Evolutionary conservation across 1,284 basidiomycete species (phyloP), one percentile per base, ranked within the genome.

Genomic region (Trichosporon sp.): DNA sequence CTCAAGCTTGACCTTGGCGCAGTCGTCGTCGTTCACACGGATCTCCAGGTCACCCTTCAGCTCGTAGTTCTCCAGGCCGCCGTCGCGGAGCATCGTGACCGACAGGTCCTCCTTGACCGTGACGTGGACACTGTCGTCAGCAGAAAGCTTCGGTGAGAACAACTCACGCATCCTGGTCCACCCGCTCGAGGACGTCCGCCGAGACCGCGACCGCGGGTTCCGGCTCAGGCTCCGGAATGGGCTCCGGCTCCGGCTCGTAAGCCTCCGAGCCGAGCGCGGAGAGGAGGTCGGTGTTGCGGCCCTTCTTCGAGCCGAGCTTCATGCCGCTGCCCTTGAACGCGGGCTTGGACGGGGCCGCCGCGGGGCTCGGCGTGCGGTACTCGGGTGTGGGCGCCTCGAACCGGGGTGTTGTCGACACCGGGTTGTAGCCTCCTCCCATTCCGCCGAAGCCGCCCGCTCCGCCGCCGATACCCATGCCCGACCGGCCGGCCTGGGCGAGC

Each of bases 271-370:
- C 93, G 15, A 98, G 86, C 2, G 92, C 90, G 77, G 94, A 92
- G 60, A 97, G 84, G 23, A 98, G 84, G 74, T 96, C 94, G 23
- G 91, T 89, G 77, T 90, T 91, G 64, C 90, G 90, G 84, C 94
- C 96, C 85, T 96, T 97, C 76, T 89, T 81, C 66, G 73, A 87
- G 42, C 95, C 95, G n/a, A 99, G 87, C 81, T 98, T 98, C 96
- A 99, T 98, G 34, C 96, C 95, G 35, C 90, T 89, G 65, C 91
- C 90, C 86, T 97, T 98, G 89, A 99, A 98, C 1, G 92, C 89
- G 9, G 92, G 90, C 87, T 90, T 76, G 85, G 80, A 13, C 86
- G 85, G 3, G 5, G 88, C 86, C 0, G 85, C 85, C 0, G 85
- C 85, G 0, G 81, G 80, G 42, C 75, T 74, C 5, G 77, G 74